A percentile compares a stretch with the other conserved stretches of the same genome.
Evolutionary conservation across 1,139 yeast genomes (phyloP).

Genomic region (Pichia sp.): DNA sequence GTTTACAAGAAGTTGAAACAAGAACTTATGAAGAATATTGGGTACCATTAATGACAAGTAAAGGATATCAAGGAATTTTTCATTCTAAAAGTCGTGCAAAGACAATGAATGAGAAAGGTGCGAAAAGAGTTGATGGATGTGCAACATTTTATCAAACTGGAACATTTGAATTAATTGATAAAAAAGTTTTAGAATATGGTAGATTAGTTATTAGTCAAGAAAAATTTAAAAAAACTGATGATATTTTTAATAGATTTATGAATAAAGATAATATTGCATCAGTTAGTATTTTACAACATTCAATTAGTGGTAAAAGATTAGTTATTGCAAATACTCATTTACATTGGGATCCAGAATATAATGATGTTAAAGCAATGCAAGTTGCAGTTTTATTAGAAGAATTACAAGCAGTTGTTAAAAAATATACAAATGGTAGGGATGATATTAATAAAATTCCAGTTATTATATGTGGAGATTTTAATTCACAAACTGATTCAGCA

Average conservation of each 20-base stretch:
- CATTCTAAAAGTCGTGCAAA: conserved; percentile 88
- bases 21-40: conserved; percentile 80
- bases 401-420: conserved; percentile 57
- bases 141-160: conserved; percentile 75
- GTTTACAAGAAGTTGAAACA: conserved; percentile 94
- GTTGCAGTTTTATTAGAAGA: conserved; percentile 89
- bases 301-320: conserved; percentile 62
- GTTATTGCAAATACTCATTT: conserved; percentile 86
- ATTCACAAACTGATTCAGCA: conserved; percentile 81
- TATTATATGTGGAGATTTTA: conserved; percentile 91
- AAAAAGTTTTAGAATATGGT: conserved; percentile 77
- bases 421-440: conserved; percentile 30
- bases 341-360: conserved; percentile 97
- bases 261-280: conserved; percentile 91
- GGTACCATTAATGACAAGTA: conserved; percentile 63
- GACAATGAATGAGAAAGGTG: conserved; percentile 77
- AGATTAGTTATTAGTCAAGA: conserved; percentile 83
- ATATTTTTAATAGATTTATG: conserved; percentile 92
- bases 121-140: conserved; percentile 95
- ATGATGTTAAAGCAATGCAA: conserved; percentile 94
- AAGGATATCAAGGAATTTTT: conserved; percentile 77
- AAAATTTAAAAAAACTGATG: conserved; percentile 87
- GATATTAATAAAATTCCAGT: conserved; percentile 52
- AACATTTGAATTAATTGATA: conserved; percentile 65
- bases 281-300: conserved; percentile 70